Conservation (phyloP, 2,329 filamentous ascomycete species). For the Penicillium sp. region DNA sequence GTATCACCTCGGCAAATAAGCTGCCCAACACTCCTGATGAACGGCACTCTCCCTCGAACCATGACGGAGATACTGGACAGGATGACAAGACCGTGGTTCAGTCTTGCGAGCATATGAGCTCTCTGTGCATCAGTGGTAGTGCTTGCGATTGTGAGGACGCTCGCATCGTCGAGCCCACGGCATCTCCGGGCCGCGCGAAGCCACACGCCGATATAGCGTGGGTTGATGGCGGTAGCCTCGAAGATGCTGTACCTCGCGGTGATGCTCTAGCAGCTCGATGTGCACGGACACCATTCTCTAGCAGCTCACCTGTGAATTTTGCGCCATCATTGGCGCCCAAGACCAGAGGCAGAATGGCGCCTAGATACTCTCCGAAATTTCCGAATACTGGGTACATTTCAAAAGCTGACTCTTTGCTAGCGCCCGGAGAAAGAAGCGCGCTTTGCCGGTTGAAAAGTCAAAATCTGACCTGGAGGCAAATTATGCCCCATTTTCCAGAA, state of each 20-base stretch:
- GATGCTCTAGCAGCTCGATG: slow-evolving; percentile 9
- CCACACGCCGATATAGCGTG: too few species aligned
- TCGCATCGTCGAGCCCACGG: too few species aligned
- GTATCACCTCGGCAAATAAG: slow-evolving; percentile 8
- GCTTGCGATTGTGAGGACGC: too few species aligned
- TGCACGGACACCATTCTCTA: slow-evolving; percentile 11
- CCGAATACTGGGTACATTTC: slow-evolving; percentile 11
- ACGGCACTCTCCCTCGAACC: not conserved
- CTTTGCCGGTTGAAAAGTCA: slow-evolving; percentile 13
- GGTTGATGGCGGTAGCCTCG: not conserved
- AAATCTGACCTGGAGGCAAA: slow-evolving; percentile 14
- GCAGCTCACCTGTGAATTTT: slow-evolving; percentile 7
- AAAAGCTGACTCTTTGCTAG: slow-evolving; percentile 11
- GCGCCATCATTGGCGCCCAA: slow-evolving; percentile 8
- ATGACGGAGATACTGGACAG: too few species aligned
- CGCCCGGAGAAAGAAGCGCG: slow-evolving; percentile 11
- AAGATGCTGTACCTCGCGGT: not conserved
- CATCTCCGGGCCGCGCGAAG: too few species aligned
- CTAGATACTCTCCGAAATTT: slow-evolving; percentile 14
- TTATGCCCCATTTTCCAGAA: slow-evolving; percentile 14
- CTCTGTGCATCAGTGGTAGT: too few species aligned
- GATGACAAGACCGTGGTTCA: too few species aligned
- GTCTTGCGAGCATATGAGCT: too few species aligned
- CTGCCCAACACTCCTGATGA: not conserved
- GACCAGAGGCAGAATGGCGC: slow-evolving; percentile 13